phyloP scores from a whole-genome alignment of 352 stramenopile genomes.

The Phytopythium litorale region DNA sequence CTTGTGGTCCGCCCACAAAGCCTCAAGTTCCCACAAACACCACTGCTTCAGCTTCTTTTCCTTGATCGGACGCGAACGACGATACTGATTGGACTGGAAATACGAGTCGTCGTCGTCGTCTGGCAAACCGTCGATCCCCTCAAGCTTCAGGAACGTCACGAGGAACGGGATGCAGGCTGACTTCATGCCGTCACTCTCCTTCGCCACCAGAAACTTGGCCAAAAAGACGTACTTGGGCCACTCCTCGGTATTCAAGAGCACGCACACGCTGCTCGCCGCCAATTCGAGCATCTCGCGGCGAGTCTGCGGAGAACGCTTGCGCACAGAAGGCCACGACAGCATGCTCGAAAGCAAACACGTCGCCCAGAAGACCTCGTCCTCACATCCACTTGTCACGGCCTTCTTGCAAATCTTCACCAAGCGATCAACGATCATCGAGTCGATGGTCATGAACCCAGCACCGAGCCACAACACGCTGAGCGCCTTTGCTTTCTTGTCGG shows the following conservation, averaged over 20 bases:
- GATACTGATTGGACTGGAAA: neutral
- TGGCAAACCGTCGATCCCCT: neutral
- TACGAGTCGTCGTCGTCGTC: neutral
- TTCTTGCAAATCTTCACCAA: neutral
- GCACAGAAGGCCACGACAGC: neutral
- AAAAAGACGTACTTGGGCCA: neutral
- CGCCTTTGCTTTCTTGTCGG: neutral
- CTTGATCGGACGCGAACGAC: neutral
- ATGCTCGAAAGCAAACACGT: neutral
- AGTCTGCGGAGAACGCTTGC: neutral
- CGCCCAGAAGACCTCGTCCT: neutral
- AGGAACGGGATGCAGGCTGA: neutral
- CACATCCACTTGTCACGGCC: neutral
- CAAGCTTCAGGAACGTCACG: neutral
- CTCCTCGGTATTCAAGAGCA: neutral
- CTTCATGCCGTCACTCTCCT: neutral
- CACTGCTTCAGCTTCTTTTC: neutral
- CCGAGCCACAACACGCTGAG: neutral
- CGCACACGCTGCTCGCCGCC: neutral
- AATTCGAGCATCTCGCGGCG: neutral
- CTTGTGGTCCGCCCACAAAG: neutral
- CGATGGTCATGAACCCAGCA: neutral
- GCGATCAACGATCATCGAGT: neutral
- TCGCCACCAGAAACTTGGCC: neutral
- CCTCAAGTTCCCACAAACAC: neutral